A percentile compares a stretch with the other conserved stretches of the same genome.
Conservation (phyloP, 2,329 filamentous ascomycete species). For the Aureobasidium zeae region DNA sequence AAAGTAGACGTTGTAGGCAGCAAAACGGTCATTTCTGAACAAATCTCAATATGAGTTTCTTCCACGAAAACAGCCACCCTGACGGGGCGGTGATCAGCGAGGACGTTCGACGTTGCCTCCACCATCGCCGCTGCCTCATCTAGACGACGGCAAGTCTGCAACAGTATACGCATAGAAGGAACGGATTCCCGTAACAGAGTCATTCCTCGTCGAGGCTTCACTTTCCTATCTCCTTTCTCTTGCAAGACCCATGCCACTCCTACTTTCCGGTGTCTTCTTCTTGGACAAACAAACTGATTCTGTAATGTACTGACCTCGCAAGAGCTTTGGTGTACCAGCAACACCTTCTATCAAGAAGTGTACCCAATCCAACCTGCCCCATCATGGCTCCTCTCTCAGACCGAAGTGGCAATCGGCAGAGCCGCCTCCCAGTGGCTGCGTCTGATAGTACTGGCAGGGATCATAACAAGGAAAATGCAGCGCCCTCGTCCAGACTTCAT, state of each 20-base stretch:
- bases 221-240: neutral
- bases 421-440: conserved; percentile 1
- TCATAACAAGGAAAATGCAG: conserved; percentile 19
- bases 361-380: neutral
- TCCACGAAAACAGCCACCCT: no score
- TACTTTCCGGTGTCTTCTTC: neutral
- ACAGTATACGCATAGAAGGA: neutral
- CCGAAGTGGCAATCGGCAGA: conserved; percentile 20
- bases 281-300: neutral
- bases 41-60: no score
- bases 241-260: conserved; percentile 4
- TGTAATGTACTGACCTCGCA: neutral
- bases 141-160: neutral
- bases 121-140: neutral
- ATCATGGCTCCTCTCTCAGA: conserved; percentile 20
- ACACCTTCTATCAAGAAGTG: neutral
- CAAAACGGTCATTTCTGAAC: conserved; percentile 1
- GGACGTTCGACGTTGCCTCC: conserved; percentile 8
- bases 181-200: neutral
- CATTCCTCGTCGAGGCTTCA: neutral
- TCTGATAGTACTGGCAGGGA: conserved; percentile 10
- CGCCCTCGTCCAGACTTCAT: conserved; percentile 11
- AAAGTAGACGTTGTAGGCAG: neutral
- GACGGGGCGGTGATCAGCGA: no score
- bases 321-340: neutral